Conservation (phyloP, 192 early-diverging fungal genomes). For the Backusella morwellensis region DNA sequence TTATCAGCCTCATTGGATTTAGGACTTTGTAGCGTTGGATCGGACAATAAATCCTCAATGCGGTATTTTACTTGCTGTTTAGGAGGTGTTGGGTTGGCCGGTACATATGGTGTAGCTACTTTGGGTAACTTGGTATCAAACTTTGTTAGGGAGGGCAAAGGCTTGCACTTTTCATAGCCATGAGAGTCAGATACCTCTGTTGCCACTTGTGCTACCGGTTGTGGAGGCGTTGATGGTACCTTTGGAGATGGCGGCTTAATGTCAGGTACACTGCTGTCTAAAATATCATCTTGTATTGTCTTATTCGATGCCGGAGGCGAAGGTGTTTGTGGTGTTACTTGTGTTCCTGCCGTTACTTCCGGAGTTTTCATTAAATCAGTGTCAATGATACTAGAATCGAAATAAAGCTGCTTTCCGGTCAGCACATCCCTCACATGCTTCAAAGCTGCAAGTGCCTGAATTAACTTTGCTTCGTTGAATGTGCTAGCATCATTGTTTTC, state of each 20-base stretch:
- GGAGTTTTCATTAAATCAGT: not conserved
- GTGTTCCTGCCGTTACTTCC: not conserved
- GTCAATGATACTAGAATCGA: conserved; percentile 26
- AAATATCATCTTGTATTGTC: not conserved
- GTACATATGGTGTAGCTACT: not conserved
- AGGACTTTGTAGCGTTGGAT: conserved; percentile 11
- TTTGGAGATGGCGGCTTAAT: too few species aligned
- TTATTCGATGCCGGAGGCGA: not conserved
- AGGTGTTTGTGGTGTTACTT: not conserved
- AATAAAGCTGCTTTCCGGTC: conserved; percentile 39
- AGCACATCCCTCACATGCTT: conserved; percentile 56
- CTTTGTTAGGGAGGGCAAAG: not conserved
- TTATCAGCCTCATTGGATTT: conserved; percentile 3
- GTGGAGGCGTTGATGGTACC: not conserved
- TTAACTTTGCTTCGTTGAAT: conserved; percentile 36
- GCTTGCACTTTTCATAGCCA: not conserved
- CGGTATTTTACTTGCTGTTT: conserved; percentile 24
- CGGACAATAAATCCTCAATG: conserved; percentile 32
- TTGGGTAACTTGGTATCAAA: not conserved
- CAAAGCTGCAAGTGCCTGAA: conserved; percentile 45
- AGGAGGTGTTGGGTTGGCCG: conserved; percentile 23
- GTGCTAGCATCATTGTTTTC: not conserved
- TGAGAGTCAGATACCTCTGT: not conserved
- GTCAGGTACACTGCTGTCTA: not conserved
- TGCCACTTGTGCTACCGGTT: not conserved